A percentile compares a stretch with the other conserved stretches of the same genome.
phyloP scores from a whole-genome alignment of 2,329 filamentous ascomycete species.

The Esteya vermicola region DNA sequence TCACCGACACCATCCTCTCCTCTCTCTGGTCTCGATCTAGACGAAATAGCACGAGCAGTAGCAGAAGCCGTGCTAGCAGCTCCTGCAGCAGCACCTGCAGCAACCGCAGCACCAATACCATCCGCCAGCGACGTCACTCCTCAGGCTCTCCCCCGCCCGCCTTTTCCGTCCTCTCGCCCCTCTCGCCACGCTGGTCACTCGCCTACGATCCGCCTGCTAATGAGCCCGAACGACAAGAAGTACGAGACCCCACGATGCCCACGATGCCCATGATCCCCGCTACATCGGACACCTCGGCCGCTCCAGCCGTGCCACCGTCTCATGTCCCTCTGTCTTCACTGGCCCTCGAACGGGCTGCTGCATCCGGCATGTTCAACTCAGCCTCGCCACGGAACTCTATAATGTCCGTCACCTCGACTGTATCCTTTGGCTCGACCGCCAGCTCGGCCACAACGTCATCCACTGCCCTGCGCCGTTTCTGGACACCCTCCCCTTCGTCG shows the following conservation, averaged over 20 bases:
- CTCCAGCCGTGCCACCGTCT: too few relatives aligned
- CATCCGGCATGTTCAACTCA: neutral
- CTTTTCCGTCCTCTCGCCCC: neutral
- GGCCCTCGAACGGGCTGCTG: neutral
- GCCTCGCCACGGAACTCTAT: neutral
- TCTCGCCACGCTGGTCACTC: neutral
- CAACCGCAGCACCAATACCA: too few relatives aligned
- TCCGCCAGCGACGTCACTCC: neutral
- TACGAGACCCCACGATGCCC: neutral
- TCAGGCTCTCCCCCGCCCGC: too few relatives aligned
- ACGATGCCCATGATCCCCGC: neutral
- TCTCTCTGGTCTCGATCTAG: too few relatives aligned
- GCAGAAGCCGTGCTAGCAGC: too few relatives aligned
- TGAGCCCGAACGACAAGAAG: neutral
- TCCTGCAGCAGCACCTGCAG: too few relatives aligned
- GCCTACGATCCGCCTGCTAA: neutral
- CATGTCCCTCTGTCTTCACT: neutral
- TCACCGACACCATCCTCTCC: too few relatives aligned
- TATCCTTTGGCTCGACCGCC: slow-evolving; percentile 2
- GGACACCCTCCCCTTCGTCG: slow-evolving; percentile 6
- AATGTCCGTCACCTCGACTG: neutral
- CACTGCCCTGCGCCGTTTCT: slow-evolving; percentile 6
- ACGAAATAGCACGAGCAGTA: too few relatives aligned
- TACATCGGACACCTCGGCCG: too few relatives aligned
- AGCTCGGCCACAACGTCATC: slow-evolving; percentile 1